These are phyloP conservation scores for Aspergillus olivimuriae DNA, from an alignment of 495 filamentous ascomycete genomes.

Conservation along the genomic window DNA sequence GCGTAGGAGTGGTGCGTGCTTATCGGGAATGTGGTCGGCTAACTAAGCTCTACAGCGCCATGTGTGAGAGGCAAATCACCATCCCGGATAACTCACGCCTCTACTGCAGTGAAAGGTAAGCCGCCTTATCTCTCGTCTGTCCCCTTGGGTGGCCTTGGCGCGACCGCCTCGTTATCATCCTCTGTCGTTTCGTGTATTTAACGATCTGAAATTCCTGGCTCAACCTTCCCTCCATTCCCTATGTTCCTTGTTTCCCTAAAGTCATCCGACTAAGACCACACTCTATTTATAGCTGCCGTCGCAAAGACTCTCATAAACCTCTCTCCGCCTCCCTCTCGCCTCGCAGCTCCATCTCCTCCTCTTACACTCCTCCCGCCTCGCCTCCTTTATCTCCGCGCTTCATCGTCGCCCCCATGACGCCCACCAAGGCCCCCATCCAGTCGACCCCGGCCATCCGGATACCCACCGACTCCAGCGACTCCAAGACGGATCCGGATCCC, in stretches of 20 bases:
- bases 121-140: conserved; percentile 6
- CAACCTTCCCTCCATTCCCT: conserved; percentile 1
- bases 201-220: conserved; percentile 1
- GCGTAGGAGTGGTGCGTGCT: conserved; percentile 18
- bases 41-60: conserved; percentile 39
- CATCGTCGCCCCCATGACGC: conserved; percentile 40
- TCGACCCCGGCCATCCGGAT: conserved; percentile 31
- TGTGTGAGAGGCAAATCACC: conserved; percentile 63
- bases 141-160: conserved; percentile 4
- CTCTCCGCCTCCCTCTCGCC: conserved; percentile 37
- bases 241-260: not conserved
- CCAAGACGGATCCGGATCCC: conserved; percentile 49
- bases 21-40: conserved; percentile 14
- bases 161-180: not conserved
- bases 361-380: conserved; percentile 26
- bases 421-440: conserved; percentile 27
- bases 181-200: conserved; percentile 4
- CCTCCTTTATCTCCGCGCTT: conserved; percentile 34
- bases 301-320: conserved; percentile 46
- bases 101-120: conserved; percentile 52
- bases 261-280: conserved; percentile 5
- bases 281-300: conserved; percentile 37
- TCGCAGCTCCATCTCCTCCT: conserved; percentile 18
- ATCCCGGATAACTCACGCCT: conserved; percentile 55
- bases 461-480: conserved; percentile 32